A percentile compares a stretch with the other conserved stretches of the same genome.
Evolutionary conservation across 169 alveolate species (phyloP).

Genomic region (Amoebophrya sp.): DNA sequence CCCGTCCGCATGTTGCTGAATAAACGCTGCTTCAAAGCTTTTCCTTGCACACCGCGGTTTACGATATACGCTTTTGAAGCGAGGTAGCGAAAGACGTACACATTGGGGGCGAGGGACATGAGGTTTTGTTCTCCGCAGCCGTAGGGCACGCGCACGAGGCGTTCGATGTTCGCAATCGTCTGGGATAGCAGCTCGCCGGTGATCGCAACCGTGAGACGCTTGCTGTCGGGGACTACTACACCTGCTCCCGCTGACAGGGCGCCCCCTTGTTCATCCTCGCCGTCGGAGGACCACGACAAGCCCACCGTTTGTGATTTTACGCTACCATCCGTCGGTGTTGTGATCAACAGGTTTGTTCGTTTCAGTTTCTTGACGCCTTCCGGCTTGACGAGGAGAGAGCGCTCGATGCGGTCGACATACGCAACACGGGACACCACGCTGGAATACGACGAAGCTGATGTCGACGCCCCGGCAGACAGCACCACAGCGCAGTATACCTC

Average conservation of each 20-base stretch:
- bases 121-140: neutral
- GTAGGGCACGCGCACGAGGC: slow-evolving; percentile 10
- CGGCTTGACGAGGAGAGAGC: neutral
- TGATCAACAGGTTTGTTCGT: neutral
- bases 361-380: neutral
- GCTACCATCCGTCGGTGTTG: no score
- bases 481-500: neutral
- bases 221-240: neutral
- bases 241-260: no score
- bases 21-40: neutral
- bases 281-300: no score
- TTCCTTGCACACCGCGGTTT: no score
- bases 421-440: neutral
- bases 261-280: no score
- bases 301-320: no score
- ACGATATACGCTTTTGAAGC: no score
- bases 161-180: neutral
- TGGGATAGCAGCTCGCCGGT: neutral
- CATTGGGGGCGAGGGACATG: neutral
- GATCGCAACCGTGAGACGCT: neutral
- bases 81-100: neutral
- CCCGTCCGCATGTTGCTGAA: neutral
- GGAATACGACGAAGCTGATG: no score
- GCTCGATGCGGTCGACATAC: neutral
- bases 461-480: neutral